Base-by-base conservation (phyloP, 2,329 filamentous ascomycete genomes). In the Phaeosphaeria sp. region DNA sequence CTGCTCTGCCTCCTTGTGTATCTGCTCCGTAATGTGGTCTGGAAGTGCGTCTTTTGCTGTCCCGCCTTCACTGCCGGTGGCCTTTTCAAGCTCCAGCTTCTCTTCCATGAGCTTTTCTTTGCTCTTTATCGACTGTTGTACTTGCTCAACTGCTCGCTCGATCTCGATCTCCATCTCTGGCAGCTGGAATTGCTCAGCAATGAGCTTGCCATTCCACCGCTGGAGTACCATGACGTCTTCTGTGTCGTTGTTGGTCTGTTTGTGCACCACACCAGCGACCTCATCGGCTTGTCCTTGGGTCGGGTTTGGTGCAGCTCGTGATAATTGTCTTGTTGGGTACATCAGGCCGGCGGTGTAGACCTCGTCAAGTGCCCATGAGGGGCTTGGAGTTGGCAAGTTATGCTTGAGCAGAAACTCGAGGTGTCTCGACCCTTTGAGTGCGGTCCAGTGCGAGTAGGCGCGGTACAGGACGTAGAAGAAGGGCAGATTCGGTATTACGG, bases 391-490 rank as follows among this genome's bases (percentile, higher is more conserved):
- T 41, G 96, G 81, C 25, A 95, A 84, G 48, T 89, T 87, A 64
- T 93, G 89, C 56, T 90, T 80, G 42, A 94, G 78, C 13, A 99
- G 85, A 76, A 92, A 95, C 65, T 94, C 87, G 33, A 98, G 81
- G 74, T 98, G 91, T 69, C 88, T 90, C 20, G 92, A 93, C 54
- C 95, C 95, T 39, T 87, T 86, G 53, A 96, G 81, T 52, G 95
- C 95, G 64, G 74, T 71, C 74, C 64, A 72, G 58, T 79, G 76
- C 43, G 75, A 77, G 56, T 72, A 98, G 23, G 92, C 90, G 63
- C 95, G 87, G 80, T 96, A 99, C 18, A 87, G 87, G 42, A 98
- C 85, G 77, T 98, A 99, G 82, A 98, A 98, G 82, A 98, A 98
- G 18, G 95, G 95, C 13, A 99, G 82, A 74, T 99, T 97, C 36